Evolutionary conservation across 2,329 filamentous ascomycete genomes (phyloP).

Genomic region (Botrytis fabae): DNA sequence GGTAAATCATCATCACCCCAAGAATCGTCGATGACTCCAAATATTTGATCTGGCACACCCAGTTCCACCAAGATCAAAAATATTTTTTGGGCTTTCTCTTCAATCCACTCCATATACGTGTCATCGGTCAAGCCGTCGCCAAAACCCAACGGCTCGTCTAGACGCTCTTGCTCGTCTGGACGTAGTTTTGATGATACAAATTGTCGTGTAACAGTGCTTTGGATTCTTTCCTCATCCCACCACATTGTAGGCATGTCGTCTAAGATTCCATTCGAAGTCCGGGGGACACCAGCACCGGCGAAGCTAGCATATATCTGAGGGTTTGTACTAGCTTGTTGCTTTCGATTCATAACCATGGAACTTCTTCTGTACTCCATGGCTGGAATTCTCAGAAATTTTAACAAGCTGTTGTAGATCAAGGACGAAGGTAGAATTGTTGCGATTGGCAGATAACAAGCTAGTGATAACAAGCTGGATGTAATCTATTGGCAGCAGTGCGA

Average conservation of each 20-base stretch:
- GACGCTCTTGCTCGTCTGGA: conserved; percentile 60
- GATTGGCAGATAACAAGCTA: neutral
- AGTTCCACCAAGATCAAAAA: conserved; percentile 72
- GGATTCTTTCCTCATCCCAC: conserved; percentile 72
- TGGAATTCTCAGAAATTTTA: neutral
- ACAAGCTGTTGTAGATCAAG: neutral
- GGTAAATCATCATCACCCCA: conserved; percentile 78
- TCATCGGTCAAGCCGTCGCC: conserved; percentile 67
- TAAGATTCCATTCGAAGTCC: conserved; percentile 36
- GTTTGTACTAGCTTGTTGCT: conserved; percentile 25
- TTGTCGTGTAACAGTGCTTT: conserved; percentile 65
- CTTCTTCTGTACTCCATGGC: conserved; percentile 38
- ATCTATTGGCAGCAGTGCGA: conserved; percentile 4
- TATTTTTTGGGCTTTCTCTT: conserved; percentile 65
- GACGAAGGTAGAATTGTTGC: neutral
- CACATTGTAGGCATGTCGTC: conserved; percentile 49
- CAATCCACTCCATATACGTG: conserved; percentile 78
- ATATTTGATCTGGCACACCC: conserved; percentile 71
- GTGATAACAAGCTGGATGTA: conserved; percentile 4
- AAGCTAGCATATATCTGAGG: conserved; percentile 40
- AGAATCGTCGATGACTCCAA: conserved; percentile 71
- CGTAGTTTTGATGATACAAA: conserved; percentile 66
- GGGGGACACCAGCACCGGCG: conserved; percentile 31
- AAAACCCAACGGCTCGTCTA: conserved; percentile 65
- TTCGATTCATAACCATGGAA: conserved; percentile 33